Evolutionary conservation across 1,139 yeast species (phyloP).

Genomic region (Blastobotrys buckinghamii): DNA sequence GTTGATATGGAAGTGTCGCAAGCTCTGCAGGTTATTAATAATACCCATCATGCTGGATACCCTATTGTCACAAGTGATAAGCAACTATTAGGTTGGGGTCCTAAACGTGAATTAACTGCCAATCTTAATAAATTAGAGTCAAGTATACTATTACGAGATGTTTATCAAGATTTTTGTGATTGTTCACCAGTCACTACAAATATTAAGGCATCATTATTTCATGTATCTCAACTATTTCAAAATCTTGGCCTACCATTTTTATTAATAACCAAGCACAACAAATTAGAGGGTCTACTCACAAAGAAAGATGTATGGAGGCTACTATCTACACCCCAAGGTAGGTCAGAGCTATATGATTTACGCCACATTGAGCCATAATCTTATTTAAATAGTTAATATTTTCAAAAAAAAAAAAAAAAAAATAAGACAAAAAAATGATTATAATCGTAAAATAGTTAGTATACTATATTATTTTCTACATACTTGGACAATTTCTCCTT

Average conservation of each 20-base stretch:
- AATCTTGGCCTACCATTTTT: constrained; percentile 49
- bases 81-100: constrained; percentile 38
- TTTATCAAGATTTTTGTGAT: constrained; percentile 24
- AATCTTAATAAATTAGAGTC: constrained; percentile 6
- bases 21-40: constrained; percentile 16
- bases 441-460: too few relatives aligned
- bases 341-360: constrained; percentile 1
- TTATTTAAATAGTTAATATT: too few relatives aligned
- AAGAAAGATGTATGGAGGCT: constrained; percentile 61
- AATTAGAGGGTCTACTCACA: constrained; percentile 52
- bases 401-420: too few relatives aligned
- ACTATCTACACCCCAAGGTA: constrained; percentile 16
- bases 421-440: too few relatives aligned
- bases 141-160: constrained; percentile 15
- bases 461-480: background rate
- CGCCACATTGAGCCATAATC: background rate
- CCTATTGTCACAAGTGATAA: constrained; percentile 38
- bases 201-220: constrained; percentile 35
- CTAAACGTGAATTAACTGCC: constrained; percentile 31
- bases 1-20: constrained; percentile 20
- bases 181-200: constrained; percentile 30
- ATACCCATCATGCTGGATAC: constrained; percentile 33
- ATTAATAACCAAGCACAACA: constrained; percentile 40
- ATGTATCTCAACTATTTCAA: constrained; percentile 45
- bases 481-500: background rate